These are phyloP conservation scores for Pachyrhizus erosus DNA, from an alignment of 306 rosid genomes.

Conservation along the genomic window DNA sequence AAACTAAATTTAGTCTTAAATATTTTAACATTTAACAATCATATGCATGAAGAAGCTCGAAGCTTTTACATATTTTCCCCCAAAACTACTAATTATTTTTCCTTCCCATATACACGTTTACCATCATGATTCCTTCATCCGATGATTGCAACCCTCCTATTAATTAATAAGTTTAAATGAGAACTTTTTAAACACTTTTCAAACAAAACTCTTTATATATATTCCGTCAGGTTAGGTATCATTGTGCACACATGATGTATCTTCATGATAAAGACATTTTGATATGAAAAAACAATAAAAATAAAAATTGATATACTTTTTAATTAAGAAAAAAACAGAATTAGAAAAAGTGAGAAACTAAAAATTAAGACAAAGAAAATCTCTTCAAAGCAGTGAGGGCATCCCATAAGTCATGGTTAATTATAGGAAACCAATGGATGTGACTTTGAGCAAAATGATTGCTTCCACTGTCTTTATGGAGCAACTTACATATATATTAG, in stretches of 20 bases:
- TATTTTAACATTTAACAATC: neutral
- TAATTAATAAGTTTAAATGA: constrained; percentile 59
- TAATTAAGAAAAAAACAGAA: neutral
- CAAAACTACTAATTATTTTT: neutral
- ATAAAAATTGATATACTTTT: neutral
- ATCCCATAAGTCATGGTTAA: constrained; percentile 28
- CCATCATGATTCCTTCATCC: constrained; percentile 30
- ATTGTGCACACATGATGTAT: constrained; percentile 54
- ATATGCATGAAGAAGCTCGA: neutral
- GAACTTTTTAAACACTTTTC: constrained; percentile 60
- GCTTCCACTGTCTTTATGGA: constrained; percentile 45
- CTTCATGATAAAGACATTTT: constrained; percentile 51
- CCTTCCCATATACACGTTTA: neutral
- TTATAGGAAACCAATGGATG: constrained; percentile 33
- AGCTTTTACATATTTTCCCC: neutral
- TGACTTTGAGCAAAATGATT: constrained; percentile 38
- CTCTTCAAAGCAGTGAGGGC: constrained; percentile 8
- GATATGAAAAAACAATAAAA: neutral
- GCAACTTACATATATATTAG: constrained; percentile 41
- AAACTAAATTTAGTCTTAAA: neutral
- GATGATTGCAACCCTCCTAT: constrained; percentile 55
- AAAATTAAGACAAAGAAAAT: constrained; percentile 21
- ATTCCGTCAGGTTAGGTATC: constrained; percentile 54
- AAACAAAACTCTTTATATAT: constrained; percentile 50
- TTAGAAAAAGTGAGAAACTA: neutral